These are phyloP conservation scores for Stentor roeselii DNA, from an alignment of 73 alveolate genomes.

Conservation along the genomic window DNA sequence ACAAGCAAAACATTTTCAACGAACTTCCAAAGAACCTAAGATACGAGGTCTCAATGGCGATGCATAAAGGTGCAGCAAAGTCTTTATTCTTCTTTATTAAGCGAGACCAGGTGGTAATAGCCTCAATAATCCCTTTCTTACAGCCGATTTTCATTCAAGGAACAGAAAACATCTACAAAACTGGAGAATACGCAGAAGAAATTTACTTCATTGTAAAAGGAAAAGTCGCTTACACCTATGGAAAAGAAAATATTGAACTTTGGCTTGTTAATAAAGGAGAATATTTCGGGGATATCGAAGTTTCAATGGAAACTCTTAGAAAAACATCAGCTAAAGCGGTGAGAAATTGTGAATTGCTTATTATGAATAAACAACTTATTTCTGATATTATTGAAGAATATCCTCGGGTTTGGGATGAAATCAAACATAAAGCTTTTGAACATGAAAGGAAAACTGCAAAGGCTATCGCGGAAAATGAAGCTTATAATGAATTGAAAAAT, in stretches of 20 bases:
- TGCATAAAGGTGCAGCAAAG: neutral
- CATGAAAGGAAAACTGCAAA: neutral
- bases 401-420: constrained; percentile 23
- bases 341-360: constrained; percentile 6
- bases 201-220: constrained; percentile 3
- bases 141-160: neutral
- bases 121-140: constrained; percentile 5
- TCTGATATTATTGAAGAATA: neutral
- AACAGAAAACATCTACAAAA: neutral
- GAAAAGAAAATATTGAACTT: neutral
- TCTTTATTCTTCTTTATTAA: neutral
- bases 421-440: neutral
- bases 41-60: neutral
- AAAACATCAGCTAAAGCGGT: constrained; percentile 2
- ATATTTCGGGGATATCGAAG: constrained; percentile 15
- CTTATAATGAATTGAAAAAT: neutral
- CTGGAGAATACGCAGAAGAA: neutral
- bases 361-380: neutral
- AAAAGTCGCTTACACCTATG: neutral
- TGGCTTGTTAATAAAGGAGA: neutral
- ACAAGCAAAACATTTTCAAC: constrained; percentile 36
- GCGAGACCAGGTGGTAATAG: neutral
- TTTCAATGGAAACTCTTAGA: neutral
- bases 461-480: neutral
- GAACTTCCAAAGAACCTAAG: constrained; percentile 1